Evolutionary conservation across 345 rosid genomes (phyloP).

Genomic region (Eucalyptus virginea): DNA sequence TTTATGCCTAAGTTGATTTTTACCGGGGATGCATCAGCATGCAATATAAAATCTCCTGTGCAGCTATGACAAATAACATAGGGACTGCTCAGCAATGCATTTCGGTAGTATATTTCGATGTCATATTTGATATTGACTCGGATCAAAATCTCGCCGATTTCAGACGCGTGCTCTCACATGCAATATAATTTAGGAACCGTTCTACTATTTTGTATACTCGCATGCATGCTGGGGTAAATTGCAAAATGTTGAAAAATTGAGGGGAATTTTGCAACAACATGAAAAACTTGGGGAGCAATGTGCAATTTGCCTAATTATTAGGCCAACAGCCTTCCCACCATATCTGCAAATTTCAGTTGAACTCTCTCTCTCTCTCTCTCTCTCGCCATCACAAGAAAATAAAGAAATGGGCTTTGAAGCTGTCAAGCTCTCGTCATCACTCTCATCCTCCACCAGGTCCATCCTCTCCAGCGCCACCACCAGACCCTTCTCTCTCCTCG

Average conservation of each 20-base stretch:
- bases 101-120: not conserved
- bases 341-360: not conserved
- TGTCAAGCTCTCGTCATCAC: slow-evolving; percentile 9
- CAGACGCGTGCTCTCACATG: not conserved
- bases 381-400: not conserved
- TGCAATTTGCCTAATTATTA: not conserved
- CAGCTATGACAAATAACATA: too few relatives aligned
- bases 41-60: too few relatives aligned
- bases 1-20: not conserved
- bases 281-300: not conserved
- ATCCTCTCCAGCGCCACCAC: not conserved
- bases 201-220: accelerated
- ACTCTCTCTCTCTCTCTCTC: not conserved
- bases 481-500: not conserved
- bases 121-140: not conserved
- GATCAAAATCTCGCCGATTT: not conserved
- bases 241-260: not conserved
- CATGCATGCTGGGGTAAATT: not conserved
- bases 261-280: not conserved
- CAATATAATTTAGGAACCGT: not conserved
- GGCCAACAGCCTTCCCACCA: not conserved
- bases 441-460: slow-evolving; percentile 14
- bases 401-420: slow-evolving; percentile 24
- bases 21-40: not conserved
- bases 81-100: not conserved